Evolutionary conservation across 2,329 filamentous ascomycete species (phyloP).

Genomic region (Fusarium incarnatum): DNA sequence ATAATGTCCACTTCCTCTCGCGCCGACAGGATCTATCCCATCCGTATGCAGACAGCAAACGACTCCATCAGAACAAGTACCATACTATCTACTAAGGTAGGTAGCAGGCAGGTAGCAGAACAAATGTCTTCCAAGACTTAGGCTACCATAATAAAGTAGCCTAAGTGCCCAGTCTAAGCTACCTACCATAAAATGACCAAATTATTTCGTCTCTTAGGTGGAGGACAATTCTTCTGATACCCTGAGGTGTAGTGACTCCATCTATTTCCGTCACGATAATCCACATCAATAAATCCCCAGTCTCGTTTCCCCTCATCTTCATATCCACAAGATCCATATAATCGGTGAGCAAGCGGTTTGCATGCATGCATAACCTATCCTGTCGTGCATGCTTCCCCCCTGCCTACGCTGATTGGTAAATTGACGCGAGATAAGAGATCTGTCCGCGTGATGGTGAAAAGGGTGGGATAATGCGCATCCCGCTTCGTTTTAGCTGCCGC

Average conservation of each 20-base stretch:
- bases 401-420: conserved; percentile 2
- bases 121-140: no score
- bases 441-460: conserved; percentile 33
- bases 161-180: no score
- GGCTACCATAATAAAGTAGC: no score
- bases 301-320: not conserved
- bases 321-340: not conserved
- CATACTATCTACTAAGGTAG: no score
- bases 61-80: no score
- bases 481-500: conserved; percentile 27
- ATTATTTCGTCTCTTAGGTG: no score
- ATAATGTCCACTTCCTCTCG: not conserved
- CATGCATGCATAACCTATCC: not conserved
- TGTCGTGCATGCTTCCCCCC: not conserved
- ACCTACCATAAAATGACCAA: no score
- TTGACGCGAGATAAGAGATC: conserved; percentile 29
- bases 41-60: not conserved
- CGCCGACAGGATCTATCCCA: not conserved
- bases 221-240: no score
- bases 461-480: conserved; percentile 23
- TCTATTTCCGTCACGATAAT: conserved; percentile 1
- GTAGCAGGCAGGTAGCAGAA: no score
- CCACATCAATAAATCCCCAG: no score
- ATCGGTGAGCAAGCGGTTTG: not conserved
- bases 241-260: no score